These are phyloP conservation scores for Tubosaeta sp. DNA, from an alignment of 768 basidiomycete genomes.

Conservation along the genomic window DNA sequence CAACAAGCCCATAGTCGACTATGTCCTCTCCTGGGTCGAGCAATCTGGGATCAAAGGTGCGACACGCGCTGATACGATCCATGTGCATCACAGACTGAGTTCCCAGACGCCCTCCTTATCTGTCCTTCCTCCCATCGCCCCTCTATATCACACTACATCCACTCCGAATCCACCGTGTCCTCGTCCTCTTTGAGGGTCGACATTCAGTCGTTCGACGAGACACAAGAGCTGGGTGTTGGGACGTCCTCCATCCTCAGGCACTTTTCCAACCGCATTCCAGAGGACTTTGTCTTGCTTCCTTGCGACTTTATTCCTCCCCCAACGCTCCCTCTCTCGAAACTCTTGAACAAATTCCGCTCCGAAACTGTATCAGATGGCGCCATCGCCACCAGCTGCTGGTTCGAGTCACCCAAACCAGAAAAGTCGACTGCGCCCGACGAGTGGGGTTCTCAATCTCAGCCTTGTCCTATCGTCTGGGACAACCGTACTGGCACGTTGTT, in stretches of 20 bases:
- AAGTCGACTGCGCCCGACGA: slow-evolving; percentile 59
- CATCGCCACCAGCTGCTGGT: slow-evolving; percentile 68
- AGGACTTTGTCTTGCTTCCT: slow-evolving; percentile 85
- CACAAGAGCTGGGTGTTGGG: slow-evolving; percentile 58
- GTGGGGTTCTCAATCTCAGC: slow-evolving; percentile 50
- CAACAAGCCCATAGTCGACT: slow-evolving; percentile 84
- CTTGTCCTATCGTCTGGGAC: slow-evolving; percentile 65
- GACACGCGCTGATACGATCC: slow-evolving; percentile 9
- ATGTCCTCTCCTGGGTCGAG: slow-evolving; percentile 81
- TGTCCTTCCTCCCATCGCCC: slow-evolving; percentile 75
- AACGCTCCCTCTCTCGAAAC: slow-evolving; percentile 57
- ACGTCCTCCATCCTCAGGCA: slow-evolving; percentile 75
- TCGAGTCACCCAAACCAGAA: slow-evolving; percentile 44
- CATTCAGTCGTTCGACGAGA: slow-evolving; percentile 76
- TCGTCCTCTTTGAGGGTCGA: slow-evolving; percentile 67
- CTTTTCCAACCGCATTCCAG: slow-evolving; percentile 69
- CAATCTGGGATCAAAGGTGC: slow-evolving; percentile 79
- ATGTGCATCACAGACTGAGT: slow-evolving; percentile 6
- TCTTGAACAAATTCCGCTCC: slow-evolving; percentile 81
- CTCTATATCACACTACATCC: slow-evolving; percentile 78
- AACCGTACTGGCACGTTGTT: slow-evolving; percentile 60
- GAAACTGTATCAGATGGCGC: slow-evolving; percentile 61
- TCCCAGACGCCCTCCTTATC: slow-evolving; percentile 77
- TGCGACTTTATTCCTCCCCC: slow-evolving; percentile 88
- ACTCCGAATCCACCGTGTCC: slow-evolving; percentile 64